Evolutionary conservation across 768 basidiomycete genomes (phyloP), one percentile per base, ranked within the genome.

Genomic region (Suillus clintonianus): DNA sequence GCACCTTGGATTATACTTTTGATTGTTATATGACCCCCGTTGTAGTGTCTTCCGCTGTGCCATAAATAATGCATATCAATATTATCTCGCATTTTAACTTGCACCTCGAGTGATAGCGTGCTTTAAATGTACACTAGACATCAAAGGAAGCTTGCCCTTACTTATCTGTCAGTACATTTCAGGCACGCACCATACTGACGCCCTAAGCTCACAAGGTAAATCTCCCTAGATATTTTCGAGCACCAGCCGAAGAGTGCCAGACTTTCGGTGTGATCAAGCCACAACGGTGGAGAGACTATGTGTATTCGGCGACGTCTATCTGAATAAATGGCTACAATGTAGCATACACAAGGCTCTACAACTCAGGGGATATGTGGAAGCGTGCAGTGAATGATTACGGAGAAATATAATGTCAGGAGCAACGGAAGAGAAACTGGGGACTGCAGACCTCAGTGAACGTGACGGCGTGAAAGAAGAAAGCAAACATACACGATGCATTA

Each of bases 341-440:
- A 62, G 62, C 71, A 66, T 63, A 71, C 45, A 66, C 37, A 32
- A 54, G 57, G 37, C 17, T 32, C 36, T 61, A 53, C 41, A 42
- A 30, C 39, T 37, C 36, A 14, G 4, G n/a, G 32, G 41, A 22
- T 17, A 41, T 57, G 37, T 10, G 37, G 17, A 27, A 57, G 55
- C 15, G 24, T 57, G 41, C 55, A 57, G 55, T 56, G 53, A 64
- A 53, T 19, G 47, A 55, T 65, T 67, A 67, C 69, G 66, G 32
- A 57, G 61, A 45, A 50, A 30, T 63, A 64, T 67, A 67, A 59
- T 41, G 48, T 50, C 48, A 60, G 19, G 42, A 13, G 41, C 37
- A 47, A 48, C 59, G 65, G 67, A 24, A 47, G 15, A 14, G 43
- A 41, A 62, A 11, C 32, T n/a, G 5, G 27, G 43, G 14, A 15